Conservation (phyloP, 2,329 filamentous ascomycete genomes). For the Acrodontium crateriforme region DNA sequence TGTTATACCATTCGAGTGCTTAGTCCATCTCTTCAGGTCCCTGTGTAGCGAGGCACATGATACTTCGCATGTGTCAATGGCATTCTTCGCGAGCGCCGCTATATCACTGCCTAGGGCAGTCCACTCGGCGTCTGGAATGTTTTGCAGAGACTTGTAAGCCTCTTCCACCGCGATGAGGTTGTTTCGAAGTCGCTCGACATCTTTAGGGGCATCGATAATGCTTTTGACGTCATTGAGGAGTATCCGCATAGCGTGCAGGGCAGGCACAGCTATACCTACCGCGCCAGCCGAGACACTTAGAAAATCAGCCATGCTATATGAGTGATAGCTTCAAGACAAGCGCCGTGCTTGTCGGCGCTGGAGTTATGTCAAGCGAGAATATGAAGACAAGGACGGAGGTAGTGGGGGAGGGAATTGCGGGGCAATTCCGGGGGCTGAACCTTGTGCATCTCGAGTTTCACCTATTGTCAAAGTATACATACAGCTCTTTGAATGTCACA, state of each 20-base stretch:
- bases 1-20: neutral
- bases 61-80: conserved; percentile 1
- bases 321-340: too few relatives aligned
- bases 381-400: too few relatives aligned
- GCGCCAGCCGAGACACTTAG: neutral
- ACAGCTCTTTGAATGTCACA: too few relatives aligned
- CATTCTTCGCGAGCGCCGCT: neutral
- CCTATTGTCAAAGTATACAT: too few relatives aligned
- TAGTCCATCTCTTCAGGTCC: conserved; percentile 1
- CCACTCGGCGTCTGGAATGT: conserved; percentile 1
- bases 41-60: neutral
- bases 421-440: too few relatives aligned
- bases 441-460: too few relatives aligned
- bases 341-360: too few relatives aligned
- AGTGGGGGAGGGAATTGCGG: too few relatives aligned
- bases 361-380: too few relatives aligned
- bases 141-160: neutral
- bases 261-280: conserved; percentile 1
- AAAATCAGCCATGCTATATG: neutral
- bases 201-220: conserved; percentile 1
- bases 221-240: conserved; percentile 1
- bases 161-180: neutral
- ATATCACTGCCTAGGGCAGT: conserved; percentile 1
- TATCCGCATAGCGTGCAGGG: conserved; percentile 1
- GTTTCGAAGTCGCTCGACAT: neutral